Conservation (phyloP, 306 rosid species). For the Macrotyloma uniflorum region DNA sequence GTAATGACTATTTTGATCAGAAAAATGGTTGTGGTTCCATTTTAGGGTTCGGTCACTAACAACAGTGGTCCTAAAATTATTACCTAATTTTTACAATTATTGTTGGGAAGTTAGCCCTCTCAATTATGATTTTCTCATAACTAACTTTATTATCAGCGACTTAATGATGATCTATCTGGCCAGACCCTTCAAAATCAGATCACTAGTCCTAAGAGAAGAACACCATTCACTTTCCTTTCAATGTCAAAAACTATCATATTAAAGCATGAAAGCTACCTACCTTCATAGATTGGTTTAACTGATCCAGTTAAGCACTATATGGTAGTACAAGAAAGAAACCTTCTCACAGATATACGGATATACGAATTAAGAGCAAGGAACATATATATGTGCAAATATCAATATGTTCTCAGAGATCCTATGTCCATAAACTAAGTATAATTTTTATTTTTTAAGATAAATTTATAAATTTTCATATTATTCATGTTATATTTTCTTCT, state of each 20-base stretch:
- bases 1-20: not conserved
- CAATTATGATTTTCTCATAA: conserved; percentile 40
- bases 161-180: conserved; percentile 16
- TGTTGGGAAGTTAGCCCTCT: conserved; percentile 30
- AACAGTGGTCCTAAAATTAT: conserved; percentile 25
- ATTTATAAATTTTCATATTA: too few species aligned
- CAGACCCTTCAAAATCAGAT: conserved; percentile 28
- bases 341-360: not conserved
- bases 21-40: conserved; percentile 12
- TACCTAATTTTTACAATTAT: conserved; percentile 37
- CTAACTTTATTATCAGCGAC: conserved; percentile 33
- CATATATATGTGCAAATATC: not conserved
- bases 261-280: conserved; percentile 26
- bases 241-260: not conserved
- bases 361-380: not conserved
- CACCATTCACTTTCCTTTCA: conserved; percentile 25
- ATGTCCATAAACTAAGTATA: too few species aligned
- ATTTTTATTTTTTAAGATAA: too few species aligned
- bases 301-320: not conserved
- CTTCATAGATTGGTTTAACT: not conserved
- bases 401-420: too few species aligned
- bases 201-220: not conserved
- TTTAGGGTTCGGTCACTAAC: conserved; percentile 31
- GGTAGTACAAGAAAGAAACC: conserved; percentile 8
- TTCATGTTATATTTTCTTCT: too few species aligned